These are phyloP conservation scores for Rhynchosporium agropyri DNA, from an alignment of 2,329 filamentous ascomycete species.

Conservation along the genomic window DNA sequence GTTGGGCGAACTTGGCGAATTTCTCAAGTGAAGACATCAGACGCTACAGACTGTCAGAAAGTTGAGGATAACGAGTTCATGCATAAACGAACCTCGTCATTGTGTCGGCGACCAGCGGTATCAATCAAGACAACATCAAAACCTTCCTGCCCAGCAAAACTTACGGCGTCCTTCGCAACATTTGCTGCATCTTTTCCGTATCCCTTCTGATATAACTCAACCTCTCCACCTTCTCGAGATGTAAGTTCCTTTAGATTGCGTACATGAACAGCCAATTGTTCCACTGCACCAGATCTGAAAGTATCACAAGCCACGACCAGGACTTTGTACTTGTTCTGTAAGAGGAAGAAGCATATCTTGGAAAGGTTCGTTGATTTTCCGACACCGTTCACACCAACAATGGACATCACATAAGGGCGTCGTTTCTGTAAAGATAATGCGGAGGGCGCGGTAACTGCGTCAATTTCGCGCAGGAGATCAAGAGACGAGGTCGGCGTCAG, in stretches of 20 bases:
- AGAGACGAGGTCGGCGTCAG: constrained; percentile 93
- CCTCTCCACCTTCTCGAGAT: constrained; percentile 77
- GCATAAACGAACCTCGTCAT: constrained; percentile 64
- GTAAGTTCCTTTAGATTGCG: constrained; percentile 90
- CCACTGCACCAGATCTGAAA: constrained; percentile 94
- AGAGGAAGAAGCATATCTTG: constrained; percentile 96
- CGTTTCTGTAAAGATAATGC: constrained; percentile 62
- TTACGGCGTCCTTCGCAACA: constrained; percentile 92
- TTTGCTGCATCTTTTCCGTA: constrained; percentile 97
- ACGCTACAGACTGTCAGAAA: constrained; percentile 47
- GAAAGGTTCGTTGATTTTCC: constrained; percentile 97
- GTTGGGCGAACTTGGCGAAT: constrained; percentile 92
- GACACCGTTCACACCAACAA: constrained; percentile 97
- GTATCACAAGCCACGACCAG: constrained; percentile 94
- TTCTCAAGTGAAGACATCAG: constrained; percentile 97
- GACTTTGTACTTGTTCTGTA: constrained; percentile 96
- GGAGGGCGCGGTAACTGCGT: constrained; percentile 71
- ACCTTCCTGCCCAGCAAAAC: constrained; percentile 70
- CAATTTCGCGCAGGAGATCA: constrained; percentile 91
- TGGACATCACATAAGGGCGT: constrained; percentile 95
- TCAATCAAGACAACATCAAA: constrained; percentile 97
- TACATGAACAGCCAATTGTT: constrained; percentile 94
- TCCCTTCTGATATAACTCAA: constrained; percentile 94
- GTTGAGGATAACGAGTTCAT: neutral
- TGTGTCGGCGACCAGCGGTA: constrained; percentile 91